These are phyloP conservation scores for Astrothelium macrocarpum DNA, from an alignment of 495 filamentous ascomycete species.

Conservation along the genomic window DNA sequence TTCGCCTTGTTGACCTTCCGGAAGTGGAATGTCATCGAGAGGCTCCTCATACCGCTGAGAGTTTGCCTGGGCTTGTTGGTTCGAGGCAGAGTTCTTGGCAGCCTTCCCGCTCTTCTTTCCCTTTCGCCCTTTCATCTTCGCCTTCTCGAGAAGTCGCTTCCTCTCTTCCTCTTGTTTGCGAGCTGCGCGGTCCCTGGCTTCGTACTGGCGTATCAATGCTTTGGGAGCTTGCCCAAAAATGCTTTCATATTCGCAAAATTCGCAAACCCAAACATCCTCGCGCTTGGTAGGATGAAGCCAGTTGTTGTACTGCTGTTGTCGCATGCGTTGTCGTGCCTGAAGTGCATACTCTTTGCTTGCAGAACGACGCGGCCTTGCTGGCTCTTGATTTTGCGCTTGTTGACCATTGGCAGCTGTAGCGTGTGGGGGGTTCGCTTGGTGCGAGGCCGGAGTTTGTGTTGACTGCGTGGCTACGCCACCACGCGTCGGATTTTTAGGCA, in stretches of 20 bases:
- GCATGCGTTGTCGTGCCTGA: slow-evolving; percentile 57
- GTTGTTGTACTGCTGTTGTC: slow-evolving; percentile 63
- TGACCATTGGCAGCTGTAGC: slow-evolving; percentile 12
- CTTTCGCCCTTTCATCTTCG: slow-evolving; percentile 90
- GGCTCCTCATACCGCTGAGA: slow-evolving; percentile 4
- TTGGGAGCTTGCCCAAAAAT: slow-evolving; percentile 57
- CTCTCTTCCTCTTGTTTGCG: slow-evolving; percentile 74
- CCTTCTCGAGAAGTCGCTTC: slow-evolving; percentile 77
- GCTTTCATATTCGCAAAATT: slow-evolving; percentile 38
- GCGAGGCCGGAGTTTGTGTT: slow-evolving; percentile 24
- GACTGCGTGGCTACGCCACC: not conserved
- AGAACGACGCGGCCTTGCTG: slow-evolving; percentile 41
- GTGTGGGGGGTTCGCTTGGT: slow-evolving; percentile 21
- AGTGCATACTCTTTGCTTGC: slow-evolving; percentile 50
- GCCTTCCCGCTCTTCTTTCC: slow-evolving; percentile 62
- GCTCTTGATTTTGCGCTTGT: slow-evolving; percentile 22
- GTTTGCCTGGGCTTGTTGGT: not conserved
- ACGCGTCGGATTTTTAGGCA: not conserved
- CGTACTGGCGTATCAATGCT: slow-evolving; percentile 82
- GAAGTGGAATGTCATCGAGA: not conserved
- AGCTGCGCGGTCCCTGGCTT: slow-evolving; percentile 84
- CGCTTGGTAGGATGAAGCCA: slow-evolving; percentile 61
- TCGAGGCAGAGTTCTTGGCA: slow-evolving; percentile 23
- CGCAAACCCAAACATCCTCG: slow-evolving; percentile 88
- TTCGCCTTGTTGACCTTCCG: slow-evolving; percentile 1